A percentile compares a stretch with the other conserved stretches of the same genome.
These are phyloP conservation scores for Kalanchoe fedtschenkoi DNA, from an alignment of 164 flowering plant species.

Conservation along the genomic window DNA sequence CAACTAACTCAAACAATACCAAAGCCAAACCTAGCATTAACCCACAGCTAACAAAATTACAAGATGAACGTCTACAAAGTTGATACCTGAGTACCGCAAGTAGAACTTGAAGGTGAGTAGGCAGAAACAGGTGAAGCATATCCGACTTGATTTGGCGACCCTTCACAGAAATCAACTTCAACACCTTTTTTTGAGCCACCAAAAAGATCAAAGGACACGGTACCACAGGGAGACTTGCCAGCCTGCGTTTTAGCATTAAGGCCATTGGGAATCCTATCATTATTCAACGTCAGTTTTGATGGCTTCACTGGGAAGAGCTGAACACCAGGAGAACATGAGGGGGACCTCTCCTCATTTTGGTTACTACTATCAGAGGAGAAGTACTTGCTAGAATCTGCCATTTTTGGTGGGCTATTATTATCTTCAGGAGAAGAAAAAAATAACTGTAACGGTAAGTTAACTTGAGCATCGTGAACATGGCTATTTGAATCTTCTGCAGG, in stretches of 20 bases:
- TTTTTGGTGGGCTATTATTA: conserved; percentile 45
- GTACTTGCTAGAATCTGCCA: conserved; percentile 47
- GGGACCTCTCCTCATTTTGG: conserved; percentile 68
- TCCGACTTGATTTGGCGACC: conserved; percentile 47
- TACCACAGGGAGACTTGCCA: conserved; percentile 29
- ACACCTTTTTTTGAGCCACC: conserved; percentile 27
- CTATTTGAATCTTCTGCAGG: conserved; percentile 47
- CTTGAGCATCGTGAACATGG: conserved; percentile 28
- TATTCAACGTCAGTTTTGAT: conserved; percentile 26
- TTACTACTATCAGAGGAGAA: conserved; percentile 84
- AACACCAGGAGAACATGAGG: conserved; percentile 63
- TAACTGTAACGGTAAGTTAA: conserved; percentile 58
- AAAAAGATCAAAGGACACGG: conserved; percentile 49
- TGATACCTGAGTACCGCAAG: conserved; percentile 68
- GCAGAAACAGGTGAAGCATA: conserved; percentile 79
- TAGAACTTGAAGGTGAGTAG: conserved; percentile 75
- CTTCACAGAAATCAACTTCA: conserved; percentile 33
- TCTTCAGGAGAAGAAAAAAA: conserved; percentile 60
- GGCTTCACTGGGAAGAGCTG: conserved; percentile 60
- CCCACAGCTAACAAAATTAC: background rate
- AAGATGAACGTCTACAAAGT: background rate
- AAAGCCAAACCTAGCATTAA: background rate
- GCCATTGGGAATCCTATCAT: conserved; percentile 30
- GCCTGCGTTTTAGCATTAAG: conserved; percentile 26
- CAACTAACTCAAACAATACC: background rate